A percentile compares a stretch with the other conserved stretches of the same genome.
Evolutionary conservation across 1,284 basidiomycete species (phyloP).

Genomic region (Takashimella koratensis): DNA sequence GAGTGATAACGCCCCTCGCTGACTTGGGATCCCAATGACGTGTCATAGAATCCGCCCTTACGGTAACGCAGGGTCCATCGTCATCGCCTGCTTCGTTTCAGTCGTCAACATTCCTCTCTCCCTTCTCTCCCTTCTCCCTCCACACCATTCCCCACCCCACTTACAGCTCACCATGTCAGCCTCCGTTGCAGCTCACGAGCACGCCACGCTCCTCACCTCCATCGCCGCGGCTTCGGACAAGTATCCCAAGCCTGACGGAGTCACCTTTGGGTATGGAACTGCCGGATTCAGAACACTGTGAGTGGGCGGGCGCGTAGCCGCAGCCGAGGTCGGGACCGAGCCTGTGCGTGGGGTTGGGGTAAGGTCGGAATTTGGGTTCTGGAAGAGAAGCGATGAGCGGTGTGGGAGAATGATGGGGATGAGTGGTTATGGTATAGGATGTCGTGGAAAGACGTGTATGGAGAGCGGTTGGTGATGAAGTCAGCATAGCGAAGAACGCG

Average conservation of each 20-base stretch:
- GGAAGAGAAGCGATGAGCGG: too few relatives aligned
- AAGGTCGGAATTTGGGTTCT: too few relatives aligned
- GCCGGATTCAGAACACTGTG: conserved; percentile 92
- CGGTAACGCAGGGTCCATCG: too few relatives aligned
- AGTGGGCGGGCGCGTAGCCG: conserved; percentile 45
- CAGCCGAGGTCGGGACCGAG: too few relatives aligned
- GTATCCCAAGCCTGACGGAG: conserved; percentile 51
- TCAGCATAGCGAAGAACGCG: too few relatives aligned
- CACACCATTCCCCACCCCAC: not conserved
- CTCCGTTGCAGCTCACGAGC: conserved; percentile 24
- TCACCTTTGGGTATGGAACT: conserved; percentile 80
- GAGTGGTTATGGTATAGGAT: too few relatives aligned
- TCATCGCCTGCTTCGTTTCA: too few relatives aligned
- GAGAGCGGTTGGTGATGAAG: too few relatives aligned
- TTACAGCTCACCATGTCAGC: conserved; percentile 13
- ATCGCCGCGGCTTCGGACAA: conserved; percentile 36
- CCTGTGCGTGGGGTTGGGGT: too few relatives aligned
- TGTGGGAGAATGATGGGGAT: too few relatives aligned
- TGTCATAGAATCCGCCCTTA: not conserved
- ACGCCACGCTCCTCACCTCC: conserved; percentile 30
- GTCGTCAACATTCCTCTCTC: too few relatives aligned
- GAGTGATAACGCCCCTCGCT: not conserved
- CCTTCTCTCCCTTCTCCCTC: not conserved
- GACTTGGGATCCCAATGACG: too few relatives aligned
- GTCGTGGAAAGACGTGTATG: not conserved